phyloP scores from a whole-genome alignment of 108 stramenopile species.

The Fragilariopsis cylindrus region DNA sequence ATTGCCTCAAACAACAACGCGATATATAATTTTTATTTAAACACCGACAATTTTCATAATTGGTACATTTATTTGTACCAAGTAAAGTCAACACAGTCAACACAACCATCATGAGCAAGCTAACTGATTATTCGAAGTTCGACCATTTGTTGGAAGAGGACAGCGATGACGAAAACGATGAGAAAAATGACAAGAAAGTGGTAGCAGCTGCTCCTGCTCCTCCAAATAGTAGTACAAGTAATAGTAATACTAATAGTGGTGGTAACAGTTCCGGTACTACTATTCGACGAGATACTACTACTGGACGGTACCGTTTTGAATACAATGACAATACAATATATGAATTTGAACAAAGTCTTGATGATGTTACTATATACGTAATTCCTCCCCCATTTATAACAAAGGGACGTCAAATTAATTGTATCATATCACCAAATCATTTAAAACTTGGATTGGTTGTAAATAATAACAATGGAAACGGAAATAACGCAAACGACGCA shows the following conservation, averaged over 20 bases:
- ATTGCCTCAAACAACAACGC: too few species aligned
- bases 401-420: constrained; percentile 32
- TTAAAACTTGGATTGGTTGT: constrained; percentile 63
- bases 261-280: not conserved
- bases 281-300: constrained; percentile 46
- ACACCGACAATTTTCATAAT: too few species aligned
- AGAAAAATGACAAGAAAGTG: not conserved
- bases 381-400: constrained; percentile 34
- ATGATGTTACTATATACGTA: constrained; percentile 83
- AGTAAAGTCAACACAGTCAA: too few species aligned
- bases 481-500: not conserved
- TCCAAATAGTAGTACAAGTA: not conserved
- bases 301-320: constrained; percentile 68
- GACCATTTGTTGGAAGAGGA: constrained; percentile 53
- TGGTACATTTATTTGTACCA: too few species aligned
- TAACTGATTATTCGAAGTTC: constrained; percentile 78
- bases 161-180: constrained; percentile 34
- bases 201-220: constrained; percentile 18
- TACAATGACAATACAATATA: constrained; percentile 77
- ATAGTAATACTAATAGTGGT: not conserved
- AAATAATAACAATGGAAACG: constrained; percentile 42
- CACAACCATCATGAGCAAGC: constrained; percentile 67
- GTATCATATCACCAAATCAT: constrained; percentile 49
- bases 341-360: constrained; percentile 96
- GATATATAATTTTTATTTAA: too few species aligned